phyloP scores from a whole-genome alignment of 192 early-diverging fungal genomes.

The Backusella westeae region DNA sequence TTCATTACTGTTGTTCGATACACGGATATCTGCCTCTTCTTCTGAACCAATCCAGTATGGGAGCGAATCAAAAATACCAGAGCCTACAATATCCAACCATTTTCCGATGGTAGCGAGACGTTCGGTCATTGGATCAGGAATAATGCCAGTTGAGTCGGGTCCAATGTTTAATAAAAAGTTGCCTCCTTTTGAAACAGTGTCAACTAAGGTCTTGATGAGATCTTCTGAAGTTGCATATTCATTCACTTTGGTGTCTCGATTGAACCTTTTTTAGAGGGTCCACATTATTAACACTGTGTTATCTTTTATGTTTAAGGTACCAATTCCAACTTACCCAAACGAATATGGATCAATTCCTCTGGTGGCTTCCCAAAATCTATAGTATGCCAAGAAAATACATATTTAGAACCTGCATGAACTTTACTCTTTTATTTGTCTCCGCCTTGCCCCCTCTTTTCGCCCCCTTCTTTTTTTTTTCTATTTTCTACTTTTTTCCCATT shows the following conservation, averaged over 20 bases:
- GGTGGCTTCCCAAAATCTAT: slow-evolving; percentile 23
- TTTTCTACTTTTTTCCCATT: neutral
- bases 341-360: slow-evolving; percentile 31
- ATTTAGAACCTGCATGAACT: neutral
- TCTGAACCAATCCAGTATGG: slow-evolving; percentile 10
- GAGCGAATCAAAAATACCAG: slow-evolving; percentile 9
- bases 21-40: neutral
- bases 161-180: slow-evolving; percentile 31
- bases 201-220: slow-evolving; percentile 18
- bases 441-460: neutral
- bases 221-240: slow-evolving; percentile 21
- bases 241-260: slow-evolving; percentile 17
- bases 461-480: neutral
- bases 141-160: slow-evolving; percentile 9
- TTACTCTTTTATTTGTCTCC: neutral
- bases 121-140: neutral
- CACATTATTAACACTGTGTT: neutral
- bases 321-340: slow-evolving; percentile 22
- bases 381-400: neutral
- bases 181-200: slow-evolving; percentile 21
- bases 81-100: slow-evolving; percentile 9
- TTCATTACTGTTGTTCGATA: neutral
- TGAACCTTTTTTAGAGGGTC: neutral
- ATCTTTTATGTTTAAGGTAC: neutral
- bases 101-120: slow-evolving; percentile 6